Conservation (phyloP, 1,284 basidiomycete species). For the Trichosporon coremiiforme region DNA sequence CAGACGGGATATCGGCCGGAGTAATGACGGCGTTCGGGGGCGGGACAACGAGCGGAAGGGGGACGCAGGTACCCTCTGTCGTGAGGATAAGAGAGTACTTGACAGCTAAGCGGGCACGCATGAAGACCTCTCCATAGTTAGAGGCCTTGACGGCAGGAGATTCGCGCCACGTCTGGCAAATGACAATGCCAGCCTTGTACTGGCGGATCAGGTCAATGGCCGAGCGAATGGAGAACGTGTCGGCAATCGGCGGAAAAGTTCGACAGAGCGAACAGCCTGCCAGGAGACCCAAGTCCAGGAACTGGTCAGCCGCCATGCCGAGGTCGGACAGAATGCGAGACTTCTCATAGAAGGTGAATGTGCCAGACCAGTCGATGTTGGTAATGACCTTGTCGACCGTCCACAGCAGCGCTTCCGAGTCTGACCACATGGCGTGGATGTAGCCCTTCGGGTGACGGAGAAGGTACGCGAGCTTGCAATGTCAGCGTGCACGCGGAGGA, state of each 20-base stretch:
- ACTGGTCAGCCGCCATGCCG: slow-evolving; percentile 79
- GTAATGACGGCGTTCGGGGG: slow-evolving; percentile 61
- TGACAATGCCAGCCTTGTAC: slow-evolving; percentile 80
- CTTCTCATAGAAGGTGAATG: slow-evolving; percentile 85
- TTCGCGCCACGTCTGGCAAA: slow-evolving; percentile 74
- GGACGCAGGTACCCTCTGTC: slow-evolving; percentile 83
- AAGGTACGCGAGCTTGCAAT: slow-evolving; percentile 83
- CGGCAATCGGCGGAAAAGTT: slow-evolving; percentile 80
- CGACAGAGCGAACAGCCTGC: slow-evolving; percentile 85
- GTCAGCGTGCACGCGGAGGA: neutral
- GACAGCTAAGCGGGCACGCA: slow-evolving; percentile 86
- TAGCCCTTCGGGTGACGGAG: slow-evolving; percentile 91
- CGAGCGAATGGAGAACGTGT: slow-evolving; percentile 71
- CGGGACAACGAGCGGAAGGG: slow-evolving; percentile 77
- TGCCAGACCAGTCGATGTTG: slow-evolving; percentile 70
- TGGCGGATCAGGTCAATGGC: slow-evolving; percentile 86
- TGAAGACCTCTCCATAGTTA: slow-evolving; percentile 79
- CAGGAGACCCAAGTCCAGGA: slow-evolving; percentile 89
- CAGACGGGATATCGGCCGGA: slow-evolving; percentile 81
- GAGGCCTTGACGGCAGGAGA: slow-evolving; percentile 53
- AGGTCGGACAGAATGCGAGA: slow-evolving; percentile 74
- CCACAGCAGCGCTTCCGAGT: slow-evolving; percentile 87
- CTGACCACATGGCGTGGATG: slow-evolving; percentile 90
- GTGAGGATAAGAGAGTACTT: slow-evolving; percentile 89
- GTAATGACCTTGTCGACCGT: slow-evolving; percentile 90